Base-by-base conservation (phyloP, 768 basidiomycete species). In the Auriscalpium microsporum region DNA sequence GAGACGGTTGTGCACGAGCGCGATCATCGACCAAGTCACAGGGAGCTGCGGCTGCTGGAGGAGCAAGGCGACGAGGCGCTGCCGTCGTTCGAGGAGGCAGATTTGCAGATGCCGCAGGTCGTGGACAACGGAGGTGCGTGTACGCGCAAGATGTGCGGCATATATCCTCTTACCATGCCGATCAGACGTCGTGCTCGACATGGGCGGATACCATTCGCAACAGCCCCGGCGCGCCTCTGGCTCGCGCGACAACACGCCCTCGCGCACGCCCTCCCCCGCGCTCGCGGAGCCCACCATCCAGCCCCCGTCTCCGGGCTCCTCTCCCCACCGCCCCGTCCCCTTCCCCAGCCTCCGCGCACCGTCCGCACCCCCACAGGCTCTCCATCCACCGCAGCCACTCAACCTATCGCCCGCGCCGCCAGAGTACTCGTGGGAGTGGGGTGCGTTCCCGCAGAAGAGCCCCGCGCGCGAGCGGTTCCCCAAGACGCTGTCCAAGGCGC, bases 401-500 rank as follows among this genome's bases (percentile, higher is more conserved):
- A 28, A n/a, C 10, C 40, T 11, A 34, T 46, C 38, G 46, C 58
- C 38, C 61, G 55, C 49, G 54, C 58, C 53, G 8, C 17, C 77
- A 3, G 83, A 82, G 54, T 93, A 93, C 63, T 87, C 88, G 7
- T 94, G 93, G 93, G 94, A 94, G 62, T 94, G 92, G 92, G 92
- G 91, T 28, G 83, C 79, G 17, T 90, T 94, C 63, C 93, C 91
- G 33, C 86, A 84, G 59, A 86, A 82, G 21, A 88, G 89, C 3
- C 86, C 86, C 1, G 69, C 82, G 62, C 78, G 78, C 52, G 59
- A 78, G 0, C 72, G 77, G 10, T 84, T 85, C 63, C 48, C 62
- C 13, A 47, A 60, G 36, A 47, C 40, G 11, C 47, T 28, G 21
- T 16, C 2, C 7, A 38, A 54, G 1, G 46, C 46, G 37, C 58